Percentiles rank a stretch among this genome's conserved stretches.
Conservation (phyloP, 441 rosid species). For the Adansonia rubrostipa region DNA sequence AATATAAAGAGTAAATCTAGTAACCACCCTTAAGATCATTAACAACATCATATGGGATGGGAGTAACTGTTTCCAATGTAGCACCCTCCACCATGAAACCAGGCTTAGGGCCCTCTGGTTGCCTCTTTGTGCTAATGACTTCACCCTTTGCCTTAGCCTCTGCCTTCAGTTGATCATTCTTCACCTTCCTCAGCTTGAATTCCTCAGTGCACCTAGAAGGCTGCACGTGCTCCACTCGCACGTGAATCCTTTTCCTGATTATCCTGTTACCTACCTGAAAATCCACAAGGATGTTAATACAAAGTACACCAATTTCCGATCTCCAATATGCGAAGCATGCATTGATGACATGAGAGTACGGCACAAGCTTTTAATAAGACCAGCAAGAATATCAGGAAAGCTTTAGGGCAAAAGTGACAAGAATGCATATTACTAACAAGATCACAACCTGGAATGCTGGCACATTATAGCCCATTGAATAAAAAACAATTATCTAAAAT, state of each 20-base stretch:
- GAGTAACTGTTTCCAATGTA: conserved; percentile 89
- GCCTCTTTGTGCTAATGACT: conserved; percentile 88
- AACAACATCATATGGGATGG: conserved; percentile 91
- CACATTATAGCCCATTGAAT: background rate
- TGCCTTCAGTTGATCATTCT: conserved; percentile 78
- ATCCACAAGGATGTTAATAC: background rate
- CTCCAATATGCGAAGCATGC: background rate
- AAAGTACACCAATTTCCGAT: background rate
- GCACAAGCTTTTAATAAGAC: background rate
- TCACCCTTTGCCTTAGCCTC: conserved; percentile 84
- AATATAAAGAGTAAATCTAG: conserved; percentile 34
- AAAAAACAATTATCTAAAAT: background rate
- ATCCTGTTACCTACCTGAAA: conserved; percentile 77
- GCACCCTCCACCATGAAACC: conserved; percentile 96
- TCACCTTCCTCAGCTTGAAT: conserved; percentile 64
- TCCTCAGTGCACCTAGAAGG: conserved; percentile 87
- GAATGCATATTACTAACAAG: background rate
- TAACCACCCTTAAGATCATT: conserved; percentile 97
- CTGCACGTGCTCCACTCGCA: conserved; percentile 81
- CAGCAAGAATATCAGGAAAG: background rate
- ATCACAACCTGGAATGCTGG: background rate
- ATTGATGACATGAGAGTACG: background rate
- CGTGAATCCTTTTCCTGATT: conserved; percentile 86
- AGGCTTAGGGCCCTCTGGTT: conserved; percentile 91
- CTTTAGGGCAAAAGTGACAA: background rate